These are phyloP conservation scores for Suillus ampliporus DNA, from an alignment of 768 basidiomycete genomes.

Conservation along the genomic window DNA sequence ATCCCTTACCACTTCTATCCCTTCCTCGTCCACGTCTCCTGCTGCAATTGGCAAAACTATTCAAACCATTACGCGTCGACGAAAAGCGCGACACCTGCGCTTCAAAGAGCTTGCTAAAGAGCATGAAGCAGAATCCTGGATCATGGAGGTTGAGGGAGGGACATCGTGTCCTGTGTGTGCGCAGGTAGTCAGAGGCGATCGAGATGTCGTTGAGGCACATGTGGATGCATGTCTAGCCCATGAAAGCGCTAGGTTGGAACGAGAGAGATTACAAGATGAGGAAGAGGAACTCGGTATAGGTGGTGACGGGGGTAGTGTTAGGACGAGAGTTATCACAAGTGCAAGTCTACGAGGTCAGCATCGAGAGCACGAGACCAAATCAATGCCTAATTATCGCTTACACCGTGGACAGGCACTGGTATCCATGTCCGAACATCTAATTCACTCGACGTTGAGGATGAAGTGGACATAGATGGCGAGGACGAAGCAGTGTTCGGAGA, in stretches of 20 bases:
- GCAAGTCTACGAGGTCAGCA: constrained; percentile 41
- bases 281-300: constrained; percentile 40
- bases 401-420: constrained; percentile 60
- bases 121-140: constrained; percentile 50
- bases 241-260: constrained; percentile 47
- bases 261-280: constrained; percentile 37
- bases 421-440: constrained; percentile 64
- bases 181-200: constrained; percentile 61
- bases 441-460: constrained; percentile 75
- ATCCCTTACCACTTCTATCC: constrained; percentile 35
- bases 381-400: constrained; percentile 1
- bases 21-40: constrained; percentile 32
- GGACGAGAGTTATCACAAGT: constrained; percentile 43
- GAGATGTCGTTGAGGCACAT: constrained; percentile 78
- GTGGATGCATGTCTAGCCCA: constrained; percentile 80
- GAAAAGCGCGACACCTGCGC: constrained; percentile 70
- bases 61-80: constrained; percentile 65
- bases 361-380: constrained; percentile 7
- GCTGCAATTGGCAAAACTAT: constrained; percentile 57
- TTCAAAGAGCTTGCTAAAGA: constrained; percentile 72
- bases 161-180: constrained; percentile 76
- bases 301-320: constrained; percentile 52
- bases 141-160: constrained; percentile 39
- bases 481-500: constrained; percentile 70
- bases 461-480: constrained; percentile 81